These are phyloP conservation scores for sunflower (Helianthus annuus) DNA, from an alignment of 129 eudicot species.

Conservation along the genomic window DNA sequence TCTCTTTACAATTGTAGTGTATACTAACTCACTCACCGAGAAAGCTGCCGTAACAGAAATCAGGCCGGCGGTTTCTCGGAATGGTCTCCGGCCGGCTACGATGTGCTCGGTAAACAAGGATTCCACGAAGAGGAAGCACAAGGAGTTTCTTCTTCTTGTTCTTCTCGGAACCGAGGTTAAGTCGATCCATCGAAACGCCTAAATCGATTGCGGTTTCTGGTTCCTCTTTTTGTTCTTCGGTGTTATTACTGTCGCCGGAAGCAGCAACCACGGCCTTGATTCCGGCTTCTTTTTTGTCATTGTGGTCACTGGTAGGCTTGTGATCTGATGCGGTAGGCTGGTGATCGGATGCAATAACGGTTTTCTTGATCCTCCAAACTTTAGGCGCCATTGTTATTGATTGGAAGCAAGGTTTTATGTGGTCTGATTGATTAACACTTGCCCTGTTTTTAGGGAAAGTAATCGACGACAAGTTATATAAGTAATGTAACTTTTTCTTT, in stretches of 20 bases:
- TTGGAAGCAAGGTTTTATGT: too few species aligned
- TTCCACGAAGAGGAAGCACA: not conserved
- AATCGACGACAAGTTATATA: too few species aligned
- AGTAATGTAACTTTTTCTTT: too few species aligned
- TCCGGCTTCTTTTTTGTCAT: not conserved
- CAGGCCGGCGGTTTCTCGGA: not conserved
- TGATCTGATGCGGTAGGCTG: not conserved
- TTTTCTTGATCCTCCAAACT: conserved; percentile 12
- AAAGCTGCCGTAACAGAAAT: not conserved
- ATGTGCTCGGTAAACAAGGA: not conserved
- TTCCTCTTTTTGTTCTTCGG: too few species aligned
- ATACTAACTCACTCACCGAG: not conserved
- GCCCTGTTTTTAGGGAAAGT: too few species aligned
- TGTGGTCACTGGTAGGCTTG: not conserved
- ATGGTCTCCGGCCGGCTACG: not conserved
- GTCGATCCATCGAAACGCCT: too few species aligned
- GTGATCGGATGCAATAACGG: not conserved
- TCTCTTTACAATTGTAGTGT: too few species aligned
- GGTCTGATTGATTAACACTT: too few species aligned
- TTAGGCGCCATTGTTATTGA: conserved; percentile 22
- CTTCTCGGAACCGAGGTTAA: too few species aligned
- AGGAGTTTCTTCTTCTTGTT: not conserved
- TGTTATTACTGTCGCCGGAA: not conserved
- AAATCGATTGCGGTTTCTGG: too few species aligned
- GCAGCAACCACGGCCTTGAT: too few species aligned